These are phyloP conservation scores for Dryas integrifolia DNA, from an alignment of 331 rosid species.

Conservation along the genomic window DNA sequence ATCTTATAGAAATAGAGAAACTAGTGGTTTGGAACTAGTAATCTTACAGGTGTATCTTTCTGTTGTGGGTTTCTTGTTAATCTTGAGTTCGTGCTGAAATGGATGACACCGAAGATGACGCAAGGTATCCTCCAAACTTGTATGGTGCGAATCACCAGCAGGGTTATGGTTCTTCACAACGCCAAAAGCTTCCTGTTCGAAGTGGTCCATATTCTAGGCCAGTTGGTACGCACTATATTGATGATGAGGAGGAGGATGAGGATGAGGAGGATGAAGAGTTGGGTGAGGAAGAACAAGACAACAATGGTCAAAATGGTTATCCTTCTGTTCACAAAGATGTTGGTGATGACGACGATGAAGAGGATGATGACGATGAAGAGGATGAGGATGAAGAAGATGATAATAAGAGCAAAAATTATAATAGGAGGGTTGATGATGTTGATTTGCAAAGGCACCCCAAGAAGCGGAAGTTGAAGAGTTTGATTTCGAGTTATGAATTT, in stretches of 20 bases:
- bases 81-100: constrained; percentile 33
- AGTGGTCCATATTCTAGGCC: constrained; percentile 41
- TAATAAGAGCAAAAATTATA: constrained; percentile 27
- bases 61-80: constrained; percentile 18
- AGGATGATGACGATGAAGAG: constrained; percentile 24
- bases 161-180: constrained; percentile 46
- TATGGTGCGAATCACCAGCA: constrained; percentile 47
- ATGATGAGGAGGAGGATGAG: constrained; percentile 37
- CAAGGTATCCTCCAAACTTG: constrained; percentile 45
- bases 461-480: constrained; percentile 63
- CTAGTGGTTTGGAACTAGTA: constrained; percentile 13
- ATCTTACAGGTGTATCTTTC: not conserved
- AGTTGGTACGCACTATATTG: constrained; percentile 30
- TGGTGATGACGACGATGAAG: constrained; percentile 21
- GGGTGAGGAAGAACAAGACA: constrained; percentile 40
- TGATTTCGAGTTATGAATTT: constrained; percentile 66
- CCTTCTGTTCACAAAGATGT: constrained; percentile 30
- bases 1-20: not conserved
- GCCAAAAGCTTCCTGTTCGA: constrained; percentile 31
- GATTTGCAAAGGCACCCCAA: constrained; percentile 56
- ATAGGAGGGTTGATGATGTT: constrained; percentile 36
- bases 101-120: constrained; percentile 70
- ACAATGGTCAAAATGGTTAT: constrained; percentile 36
- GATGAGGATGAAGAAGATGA: constrained; percentile 32
- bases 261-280: constrained; percentile 46